Conservation (phyloP, 2,329 filamentous ascomycete species). For the Fusarium piperis region DNA sequence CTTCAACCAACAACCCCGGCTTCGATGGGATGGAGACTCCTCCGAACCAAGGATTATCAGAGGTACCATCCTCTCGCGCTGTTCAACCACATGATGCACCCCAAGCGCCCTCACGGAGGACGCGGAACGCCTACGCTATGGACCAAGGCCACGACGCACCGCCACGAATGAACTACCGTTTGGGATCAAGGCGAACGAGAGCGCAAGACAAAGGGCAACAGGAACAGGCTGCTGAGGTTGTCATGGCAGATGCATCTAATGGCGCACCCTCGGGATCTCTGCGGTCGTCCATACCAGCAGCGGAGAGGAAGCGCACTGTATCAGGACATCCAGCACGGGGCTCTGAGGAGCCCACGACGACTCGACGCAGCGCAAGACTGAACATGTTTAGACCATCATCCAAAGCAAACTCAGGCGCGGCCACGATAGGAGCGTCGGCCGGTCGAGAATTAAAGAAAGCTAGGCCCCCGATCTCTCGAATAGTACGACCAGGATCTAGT, state of each 20-base stretch:
- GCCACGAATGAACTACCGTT: conserved; percentile 70
- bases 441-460: conserved; percentile 83
- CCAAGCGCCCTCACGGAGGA: conserved; percentile 63
- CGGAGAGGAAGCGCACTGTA: conserved; percentile 88
- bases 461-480: conserved; percentile 74
- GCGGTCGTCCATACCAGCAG: conserved; percentile 54
- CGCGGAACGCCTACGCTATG: conserved; percentile 62
- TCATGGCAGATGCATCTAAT: conserved; percentile 54
- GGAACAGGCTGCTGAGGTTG: conserved; percentile 49
- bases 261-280: conserved; percentile 48
- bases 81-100: conserved; percentile 55
- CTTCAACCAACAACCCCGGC: conserved; percentile 51
- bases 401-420: conserved; percentile 68
- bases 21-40: conserved; percentile 73
- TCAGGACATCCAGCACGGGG: conserved; percentile 78
- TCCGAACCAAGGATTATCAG: conserved; percentile 38
- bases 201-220: conserved; percentile 49
- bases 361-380: conserved; percentile 74
- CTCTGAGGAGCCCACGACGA: conserved; percentile 66
- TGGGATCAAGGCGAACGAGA: conserved; percentile 57
- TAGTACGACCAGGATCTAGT: conserved; percentile 72
- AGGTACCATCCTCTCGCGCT: conserved; percentile 37
- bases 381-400: conserved; percentile 75
- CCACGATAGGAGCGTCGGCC: conserved; percentile 67
- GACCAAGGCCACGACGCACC: conserved; percentile 67